phyloP scores from a whole-genome alignment of 2,329 filamentous ascomycete species.

The Coniella vitis region DNA sequence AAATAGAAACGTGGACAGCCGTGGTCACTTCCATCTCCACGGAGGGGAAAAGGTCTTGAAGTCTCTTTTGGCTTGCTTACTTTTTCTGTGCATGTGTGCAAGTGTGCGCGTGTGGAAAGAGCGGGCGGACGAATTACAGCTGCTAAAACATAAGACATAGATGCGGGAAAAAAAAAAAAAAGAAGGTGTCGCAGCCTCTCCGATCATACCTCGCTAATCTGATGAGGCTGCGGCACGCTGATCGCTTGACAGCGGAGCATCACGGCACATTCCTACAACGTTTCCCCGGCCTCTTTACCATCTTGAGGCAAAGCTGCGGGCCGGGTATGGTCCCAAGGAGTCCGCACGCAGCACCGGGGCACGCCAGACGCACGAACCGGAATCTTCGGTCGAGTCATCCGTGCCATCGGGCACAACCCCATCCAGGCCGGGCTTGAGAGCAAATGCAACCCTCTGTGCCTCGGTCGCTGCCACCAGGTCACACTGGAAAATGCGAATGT shows the following conservation, averaged over 20 bases:
- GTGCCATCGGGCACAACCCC: background rate
- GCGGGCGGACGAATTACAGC: background rate
- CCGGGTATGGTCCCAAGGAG: too few species aligned
- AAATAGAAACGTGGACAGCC: too few species aligned
- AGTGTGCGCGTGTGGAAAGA: background rate
- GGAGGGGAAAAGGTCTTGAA: too few species aligned
- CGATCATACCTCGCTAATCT: slow-evolving; percentile 2
- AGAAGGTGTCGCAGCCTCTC: background rate
- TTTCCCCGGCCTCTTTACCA: background rate
- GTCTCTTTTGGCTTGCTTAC: too few species aligned
- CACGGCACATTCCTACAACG: background rate
- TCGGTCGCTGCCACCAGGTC: background rate
- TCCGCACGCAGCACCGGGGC: background rate
- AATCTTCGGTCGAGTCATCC: background rate
- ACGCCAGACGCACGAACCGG: background rate
- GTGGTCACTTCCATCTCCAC: too few species aligned
- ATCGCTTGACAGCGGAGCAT: slow-evolving; percentile 2
- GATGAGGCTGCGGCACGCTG: background rate
- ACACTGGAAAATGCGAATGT: background rate
- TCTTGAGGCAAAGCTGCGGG: background rate
- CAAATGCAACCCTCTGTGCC: too few species aligned
- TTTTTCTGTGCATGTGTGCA: too few species aligned
- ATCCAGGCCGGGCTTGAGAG: too few species aligned
- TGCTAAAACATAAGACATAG: background rate
- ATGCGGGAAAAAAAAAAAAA: background rate